A percentile compares a stretch with the other conserved stretches of the same genome.
Evolutionary conservation across 2,329 filamentous ascomycete species (phyloP).

Genomic region (Calonectria pauciramosa): DNA sequence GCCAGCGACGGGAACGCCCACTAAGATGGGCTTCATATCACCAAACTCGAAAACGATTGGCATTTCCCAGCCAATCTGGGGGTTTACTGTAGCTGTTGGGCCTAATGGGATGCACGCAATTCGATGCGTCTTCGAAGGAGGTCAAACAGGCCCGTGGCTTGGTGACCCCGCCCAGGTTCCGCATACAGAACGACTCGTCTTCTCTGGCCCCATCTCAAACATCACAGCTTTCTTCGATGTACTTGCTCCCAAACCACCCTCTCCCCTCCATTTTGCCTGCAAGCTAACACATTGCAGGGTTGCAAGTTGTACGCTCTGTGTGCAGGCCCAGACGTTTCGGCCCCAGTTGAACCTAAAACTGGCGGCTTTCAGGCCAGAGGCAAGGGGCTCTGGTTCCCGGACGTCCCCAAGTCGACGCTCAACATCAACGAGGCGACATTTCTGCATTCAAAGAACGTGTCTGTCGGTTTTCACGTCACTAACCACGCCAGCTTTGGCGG

Average conservation of each 20-base stretch:
- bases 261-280: neutral
- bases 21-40: neutral
- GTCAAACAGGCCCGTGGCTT: neutral
- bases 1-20: neutral
- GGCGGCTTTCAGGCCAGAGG: neutral
- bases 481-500: neutral
- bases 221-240: neutral
- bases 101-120: neutral
- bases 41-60: neutral
- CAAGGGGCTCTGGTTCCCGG: neutral
- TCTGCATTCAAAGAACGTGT: neutral
- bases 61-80: neutral
- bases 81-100: neutral
- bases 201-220: neutral
- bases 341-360: neutral
- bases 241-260: neutral
- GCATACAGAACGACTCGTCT: neutral
- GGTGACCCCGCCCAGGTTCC: neutral
- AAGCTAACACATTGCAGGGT: neutral
- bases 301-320: neutral
- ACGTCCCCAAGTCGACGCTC: neutral
- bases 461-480: neutral
- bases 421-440: neutral
- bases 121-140: neutral
- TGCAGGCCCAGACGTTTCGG: neutral